A percentile compares a stretch with the other conserved stretches of the same genome.
Evolutionary conservation across 192 early-diverging fungal genomes (phyloP).

Genomic region (Umbelopsis isabellina): DNA sequence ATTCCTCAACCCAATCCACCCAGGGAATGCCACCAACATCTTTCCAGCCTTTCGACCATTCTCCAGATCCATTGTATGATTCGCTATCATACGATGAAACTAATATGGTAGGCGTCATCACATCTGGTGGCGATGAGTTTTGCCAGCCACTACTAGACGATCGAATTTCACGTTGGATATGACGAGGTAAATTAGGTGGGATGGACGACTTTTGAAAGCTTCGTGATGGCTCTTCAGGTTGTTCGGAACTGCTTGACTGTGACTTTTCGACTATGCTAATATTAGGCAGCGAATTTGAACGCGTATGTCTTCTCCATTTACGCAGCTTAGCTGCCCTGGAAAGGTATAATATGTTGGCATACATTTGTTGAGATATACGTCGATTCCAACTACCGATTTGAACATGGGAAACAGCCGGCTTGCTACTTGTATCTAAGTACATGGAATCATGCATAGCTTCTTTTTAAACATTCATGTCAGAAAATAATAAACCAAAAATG

Average conservation of each 20-base stretch:
- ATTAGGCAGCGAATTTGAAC: background rate
- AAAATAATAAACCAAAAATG: background rate
- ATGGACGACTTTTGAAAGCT: background rate
- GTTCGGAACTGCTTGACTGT: background rate
- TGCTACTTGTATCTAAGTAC: background rate
- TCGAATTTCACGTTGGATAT: slow-evolving; percentile 13
- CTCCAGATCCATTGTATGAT: background rate
- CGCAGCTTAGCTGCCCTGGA: slow-evolving; percentile 9
- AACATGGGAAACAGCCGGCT: slow-evolving; percentile 9
- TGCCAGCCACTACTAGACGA: background rate
- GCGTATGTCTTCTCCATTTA: background rate
- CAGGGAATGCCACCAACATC: slow-evolving; percentile 30
- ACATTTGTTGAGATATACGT: slow-evolving; percentile 14
- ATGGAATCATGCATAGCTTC: slow-evolving; percentile 14
- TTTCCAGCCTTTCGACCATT: slow-evolving; percentile 16
- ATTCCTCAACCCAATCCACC: slow-evolving; percentile 44
- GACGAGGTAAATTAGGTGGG: background rate
- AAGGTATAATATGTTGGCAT: slow-evolving; percentile 6
- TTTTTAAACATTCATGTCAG: background rate
- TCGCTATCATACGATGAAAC: slow-evolving; percentile 6
- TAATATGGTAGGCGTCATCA: background rate
- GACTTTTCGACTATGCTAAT: background rate
- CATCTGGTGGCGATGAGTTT: background rate
- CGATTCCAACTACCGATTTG: background rate
- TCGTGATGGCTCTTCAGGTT: background rate